Conservation (phyloP, 441 rosid species). For the Rhodomyrtus psidioides region DNA sequence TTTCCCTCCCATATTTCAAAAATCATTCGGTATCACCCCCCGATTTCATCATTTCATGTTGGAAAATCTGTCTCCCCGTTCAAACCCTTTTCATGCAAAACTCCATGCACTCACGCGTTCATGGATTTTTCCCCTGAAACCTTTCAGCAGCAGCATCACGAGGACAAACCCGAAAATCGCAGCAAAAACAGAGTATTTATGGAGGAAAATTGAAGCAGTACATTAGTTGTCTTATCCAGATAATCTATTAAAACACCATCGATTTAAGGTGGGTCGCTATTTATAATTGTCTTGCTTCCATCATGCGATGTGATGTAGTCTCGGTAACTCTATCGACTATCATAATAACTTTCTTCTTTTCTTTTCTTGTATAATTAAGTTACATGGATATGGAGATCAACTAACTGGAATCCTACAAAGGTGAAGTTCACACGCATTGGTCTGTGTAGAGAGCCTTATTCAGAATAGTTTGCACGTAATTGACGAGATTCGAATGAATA, state of each 20-base stretch:
- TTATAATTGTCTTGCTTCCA: background rate
- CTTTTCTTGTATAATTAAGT: background rate
- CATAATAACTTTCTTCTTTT: background rate
- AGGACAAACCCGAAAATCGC: background rate
- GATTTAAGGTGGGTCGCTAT: background rate
- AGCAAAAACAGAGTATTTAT: background rate
- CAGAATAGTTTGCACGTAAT: background rate
- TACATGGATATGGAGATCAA: background rate
- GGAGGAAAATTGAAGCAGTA: background rate
- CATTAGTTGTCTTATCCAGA: background rate
- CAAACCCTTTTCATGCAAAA: background rate
- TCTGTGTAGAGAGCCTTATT: background rate
- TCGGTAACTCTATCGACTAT: background rate
- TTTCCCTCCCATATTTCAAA: background rate
- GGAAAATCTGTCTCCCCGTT: background rate
- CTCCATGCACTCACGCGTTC: background rate
- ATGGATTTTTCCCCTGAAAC: background rate
- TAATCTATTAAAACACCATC: background rate
- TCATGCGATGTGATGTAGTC: background rate
- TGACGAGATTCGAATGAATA: rapidly evolving
- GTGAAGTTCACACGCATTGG: background rate
- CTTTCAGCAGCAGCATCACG: background rate
- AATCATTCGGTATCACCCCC: background rate
- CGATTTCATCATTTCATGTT: background rate
- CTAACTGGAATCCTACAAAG: background rate